phyloP scores from a whole-genome alignment of 2,329 filamentous ascomycete species.

The Polychaeton citri region DNA sequence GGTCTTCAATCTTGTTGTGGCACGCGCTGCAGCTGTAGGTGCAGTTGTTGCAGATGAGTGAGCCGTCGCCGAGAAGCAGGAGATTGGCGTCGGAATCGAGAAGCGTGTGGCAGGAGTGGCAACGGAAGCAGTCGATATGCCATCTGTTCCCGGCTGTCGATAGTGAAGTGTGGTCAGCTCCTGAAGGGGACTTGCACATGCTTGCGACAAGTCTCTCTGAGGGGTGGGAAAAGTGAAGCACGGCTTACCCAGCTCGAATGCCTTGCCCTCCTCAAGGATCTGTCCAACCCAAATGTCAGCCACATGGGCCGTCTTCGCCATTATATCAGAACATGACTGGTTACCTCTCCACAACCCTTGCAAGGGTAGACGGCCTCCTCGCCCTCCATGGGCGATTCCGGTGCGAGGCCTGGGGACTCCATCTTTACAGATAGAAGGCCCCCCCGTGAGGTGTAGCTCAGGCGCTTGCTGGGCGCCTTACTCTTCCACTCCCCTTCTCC shows the following conservation, averaged over 20 bases:
- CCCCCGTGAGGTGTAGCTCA: too few species aligned
- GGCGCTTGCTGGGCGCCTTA: too few species aligned
- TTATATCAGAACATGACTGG: too few species aligned
- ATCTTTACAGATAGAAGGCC: conserved; percentile 13
- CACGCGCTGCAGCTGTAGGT: conserved; percentile 98
- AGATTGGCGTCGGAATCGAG: conserved; percentile 98
- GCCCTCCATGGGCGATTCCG: conserved; percentile 55
- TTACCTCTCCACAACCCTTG: conserved; percentile 84
- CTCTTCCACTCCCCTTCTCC: too few species aligned
- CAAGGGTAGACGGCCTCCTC: conserved; percentile 75
- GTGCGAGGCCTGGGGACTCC: conserved; percentile 47
- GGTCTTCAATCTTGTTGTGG: conserved; percentile 93
- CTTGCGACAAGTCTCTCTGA: too few species aligned
- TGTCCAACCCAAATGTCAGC: conserved; percentile 25
- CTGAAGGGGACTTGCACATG: too few species aligned
- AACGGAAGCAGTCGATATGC: conserved; percentile 98
- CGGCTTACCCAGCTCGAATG: conserved; percentile 79
- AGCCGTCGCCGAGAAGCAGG: conserved; percentile 90
- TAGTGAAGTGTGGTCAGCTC: too few species aligned
- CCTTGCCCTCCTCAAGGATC: conserved; percentile 97
- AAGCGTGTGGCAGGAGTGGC: conserved; percentile 86
- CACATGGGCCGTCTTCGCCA: too few species aligned
- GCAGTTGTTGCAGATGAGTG: conserved; percentile 97
- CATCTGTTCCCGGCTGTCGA: conserved; percentile 76
- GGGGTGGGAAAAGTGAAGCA: conserved; percentile 6